Evolutionary conservation across 768 basidiomycete species (phyloP).

Genomic region (Tricholoma terreum): DNA sequence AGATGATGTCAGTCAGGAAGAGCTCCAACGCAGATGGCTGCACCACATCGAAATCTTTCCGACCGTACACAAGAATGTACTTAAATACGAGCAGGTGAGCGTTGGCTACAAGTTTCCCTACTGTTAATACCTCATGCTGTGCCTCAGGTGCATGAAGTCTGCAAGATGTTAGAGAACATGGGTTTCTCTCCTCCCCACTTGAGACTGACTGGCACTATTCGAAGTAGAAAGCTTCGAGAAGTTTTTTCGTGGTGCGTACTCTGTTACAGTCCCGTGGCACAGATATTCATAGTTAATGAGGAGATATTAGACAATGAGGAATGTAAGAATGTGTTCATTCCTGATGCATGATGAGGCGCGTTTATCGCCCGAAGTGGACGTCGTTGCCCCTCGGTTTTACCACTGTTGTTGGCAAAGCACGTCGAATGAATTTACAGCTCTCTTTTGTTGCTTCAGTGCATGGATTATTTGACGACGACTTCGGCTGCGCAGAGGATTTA

Average conservation of each 20-base stretch:
- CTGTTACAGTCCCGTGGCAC: background rate
- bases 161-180: background rate
- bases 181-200: constrained; percentile 18
- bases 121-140: constrained; percentile 12
- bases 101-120: no score
- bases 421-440: no score
- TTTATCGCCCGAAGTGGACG: constrained; percentile 11
- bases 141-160: constrained; percentile 14
- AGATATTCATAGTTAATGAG: background rate
- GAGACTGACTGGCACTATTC: constrained; percentile 27
- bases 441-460: no score
- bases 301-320: constrained; percentile 8
- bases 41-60: constrained; percentile 26
- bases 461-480: no score
- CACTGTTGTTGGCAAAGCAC: background rate
- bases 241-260: constrained; percentile 23
- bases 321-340: background rate
- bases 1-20: constrained; percentile 25
- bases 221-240: constrained; percentile 32
- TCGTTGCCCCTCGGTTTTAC: constrained; percentile 9
- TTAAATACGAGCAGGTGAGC: constrained; percentile 31
- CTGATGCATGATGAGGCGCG: constrained; percentile 10
- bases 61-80: constrained; percentile 29
- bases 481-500: no score
- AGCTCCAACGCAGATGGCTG: constrained; percentile 31